A percentile compares a stretch with the other conserved stretches of the same genome.
phyloP scores from a whole-genome alignment of 768 basidiomycete species.

The Cystofilobasidium macerans region DNA sequence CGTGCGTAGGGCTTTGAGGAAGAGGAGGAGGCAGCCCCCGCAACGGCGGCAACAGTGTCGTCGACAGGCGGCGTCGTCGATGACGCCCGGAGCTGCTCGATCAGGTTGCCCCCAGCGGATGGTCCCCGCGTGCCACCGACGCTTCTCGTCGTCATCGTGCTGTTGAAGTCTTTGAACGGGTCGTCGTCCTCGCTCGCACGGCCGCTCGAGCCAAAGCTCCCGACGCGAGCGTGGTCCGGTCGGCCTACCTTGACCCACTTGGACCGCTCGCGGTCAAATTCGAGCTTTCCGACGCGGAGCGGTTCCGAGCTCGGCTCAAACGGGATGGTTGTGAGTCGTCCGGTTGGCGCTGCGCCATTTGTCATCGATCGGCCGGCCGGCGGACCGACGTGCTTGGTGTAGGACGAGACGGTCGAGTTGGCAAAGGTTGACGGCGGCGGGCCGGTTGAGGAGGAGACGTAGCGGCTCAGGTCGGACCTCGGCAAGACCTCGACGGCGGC shows the following conservation, averaged over 20 bases:
- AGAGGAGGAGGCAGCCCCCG: too few relatives aligned
- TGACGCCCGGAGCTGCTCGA: constrained; percentile 1
- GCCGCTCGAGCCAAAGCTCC: constrained; percentile 27
- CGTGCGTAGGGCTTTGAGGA: too few relatives aligned
- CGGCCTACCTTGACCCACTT: constrained; percentile 66
- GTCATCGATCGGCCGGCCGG: too few relatives aligned
- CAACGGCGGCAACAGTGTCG: not conserved
- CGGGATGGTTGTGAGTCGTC: constrained; percentile 47
- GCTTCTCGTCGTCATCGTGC: not conserved
- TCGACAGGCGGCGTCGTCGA: not conserved
- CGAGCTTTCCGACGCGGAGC: constrained; percentile 61
- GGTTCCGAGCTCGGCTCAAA: constrained; percentile 50
- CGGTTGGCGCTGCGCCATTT: constrained; percentile 43
- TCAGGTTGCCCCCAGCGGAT: not conserved
- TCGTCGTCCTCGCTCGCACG: constrained; percentile 42
- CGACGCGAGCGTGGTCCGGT: constrained; percentile 24
- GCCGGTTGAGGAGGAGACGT: constrained; percentile 72
- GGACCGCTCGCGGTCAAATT: constrained; percentile 71
- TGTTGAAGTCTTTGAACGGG: constrained; percentile 68
- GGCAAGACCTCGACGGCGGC: constrained; percentile 36
- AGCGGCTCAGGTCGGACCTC: constrained; percentile 64
- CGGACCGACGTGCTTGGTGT: constrained; percentile 52
- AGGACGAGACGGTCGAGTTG: constrained; percentile 56
- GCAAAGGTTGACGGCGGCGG: constrained; percentile 39
- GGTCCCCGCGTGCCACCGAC: not conserved